These are phyloP conservation scores for Cyclotella atomus DNA, from an alignment of 108 stramenopile species.

Conservation along the genomic window DNA sequence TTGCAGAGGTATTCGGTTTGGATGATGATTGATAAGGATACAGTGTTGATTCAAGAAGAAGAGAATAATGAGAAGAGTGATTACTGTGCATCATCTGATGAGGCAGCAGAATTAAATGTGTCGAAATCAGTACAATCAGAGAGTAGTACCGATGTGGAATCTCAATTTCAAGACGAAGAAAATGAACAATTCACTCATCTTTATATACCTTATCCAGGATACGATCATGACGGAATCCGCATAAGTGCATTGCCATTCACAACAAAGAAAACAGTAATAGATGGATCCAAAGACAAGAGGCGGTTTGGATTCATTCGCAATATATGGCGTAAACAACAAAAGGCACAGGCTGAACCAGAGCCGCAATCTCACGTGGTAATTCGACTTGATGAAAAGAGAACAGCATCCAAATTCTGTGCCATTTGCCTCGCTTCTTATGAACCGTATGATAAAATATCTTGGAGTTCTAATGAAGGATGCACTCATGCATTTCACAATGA, in stretches of 20 bases:
- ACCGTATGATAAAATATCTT: conserved; percentile 19
- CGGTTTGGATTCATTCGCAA: not conserved
- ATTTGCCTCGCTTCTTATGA: conserved; percentile 43
- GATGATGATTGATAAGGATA: not conserved
- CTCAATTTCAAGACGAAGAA: not conserved
- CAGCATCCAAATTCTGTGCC: conserved; percentile 34
- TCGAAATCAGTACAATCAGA: too few relatives aligned
- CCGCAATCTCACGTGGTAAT: not conserved
- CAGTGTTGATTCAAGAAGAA: not conserved
- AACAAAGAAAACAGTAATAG: conserved; percentile 15
- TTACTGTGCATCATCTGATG: not conserved
- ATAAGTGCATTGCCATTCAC: not conserved
- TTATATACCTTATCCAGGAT: conserved; percentile 20
- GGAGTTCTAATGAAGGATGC: conserved; percentile 36
- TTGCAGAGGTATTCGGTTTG: conserved; percentile 1
- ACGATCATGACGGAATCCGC: conserved; percentile 18
- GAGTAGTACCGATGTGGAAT: too few relatives aligned
- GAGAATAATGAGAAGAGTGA: not conserved
- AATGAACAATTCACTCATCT: conserved; percentile 15
- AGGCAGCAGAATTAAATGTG: too few relatives aligned
- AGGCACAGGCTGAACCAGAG: not conserved
- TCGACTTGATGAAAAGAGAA: not conserved
- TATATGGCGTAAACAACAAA: not conserved
- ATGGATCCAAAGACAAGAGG: not conserved
- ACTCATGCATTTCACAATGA: conserved; percentile 50